phyloP scores from a whole-genome alignment of 192 early-diverging fungal genomes.

The Gamsiella multidivaricata region DNA sequence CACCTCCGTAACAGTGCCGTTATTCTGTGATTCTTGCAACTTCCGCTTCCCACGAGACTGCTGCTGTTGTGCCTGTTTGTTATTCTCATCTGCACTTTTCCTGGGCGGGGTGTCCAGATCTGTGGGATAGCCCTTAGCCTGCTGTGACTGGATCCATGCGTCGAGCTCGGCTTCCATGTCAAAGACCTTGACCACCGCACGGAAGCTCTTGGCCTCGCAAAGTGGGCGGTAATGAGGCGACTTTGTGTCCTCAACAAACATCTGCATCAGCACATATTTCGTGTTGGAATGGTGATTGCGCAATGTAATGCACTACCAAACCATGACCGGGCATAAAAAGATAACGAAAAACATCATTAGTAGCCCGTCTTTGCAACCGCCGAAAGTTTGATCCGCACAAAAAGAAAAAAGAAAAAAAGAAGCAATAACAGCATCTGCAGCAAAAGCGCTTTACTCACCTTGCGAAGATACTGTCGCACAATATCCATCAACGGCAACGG shows the following conservation, averaged over 20 bases:
- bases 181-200: slow-evolving; percentile 60
- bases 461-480: slow-evolving; percentile 74
- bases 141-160: slow-evolving; percentile 31
- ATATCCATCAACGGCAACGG: slow-evolving; percentile 63
- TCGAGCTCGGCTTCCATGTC: slow-evolving; percentile 41
- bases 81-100: neutral
- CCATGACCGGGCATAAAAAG: neutral
- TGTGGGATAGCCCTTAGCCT: slow-evolving; percentile 22
- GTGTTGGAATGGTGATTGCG: slow-evolving; percentile 86
- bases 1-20: neutral
- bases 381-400: neutral
- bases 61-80: neutral
- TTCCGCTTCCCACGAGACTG: slow-evolving; percentile 7
- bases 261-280: slow-evolving; percentile 92
- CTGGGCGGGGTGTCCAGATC: slow-evolving; percentile 32
- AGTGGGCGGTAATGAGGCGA: slow-evolving; percentile 58
- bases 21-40: slow-evolving; percentile 9
- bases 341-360: neutral
- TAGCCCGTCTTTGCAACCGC: no score
- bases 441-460: slow-evolving; percentile 44
- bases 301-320: slow-evolving; percentile 65
- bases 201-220: slow-evolving; percentile 61
- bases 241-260: slow-evolving; percentile 75
- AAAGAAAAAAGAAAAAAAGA: neutral
- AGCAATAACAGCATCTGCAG: neutral